Evolutionary conservation across 2,329 filamentous ascomycete genomes (phyloP).

Genomic region (Fusarium ambrosium): DNA sequence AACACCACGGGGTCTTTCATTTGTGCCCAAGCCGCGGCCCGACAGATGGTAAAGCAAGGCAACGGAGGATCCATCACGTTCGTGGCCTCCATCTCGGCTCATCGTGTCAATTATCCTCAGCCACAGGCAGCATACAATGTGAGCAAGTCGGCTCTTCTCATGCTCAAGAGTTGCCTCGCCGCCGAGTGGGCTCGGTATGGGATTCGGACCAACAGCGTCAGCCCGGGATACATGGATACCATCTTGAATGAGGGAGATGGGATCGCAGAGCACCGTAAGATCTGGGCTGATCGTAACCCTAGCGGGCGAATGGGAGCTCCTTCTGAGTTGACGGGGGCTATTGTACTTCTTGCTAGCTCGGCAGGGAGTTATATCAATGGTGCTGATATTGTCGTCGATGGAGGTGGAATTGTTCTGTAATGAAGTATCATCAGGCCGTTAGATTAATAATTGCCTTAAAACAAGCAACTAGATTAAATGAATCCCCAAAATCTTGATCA

Average conservation of each 20-base stretch:
- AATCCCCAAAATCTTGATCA: background rate
- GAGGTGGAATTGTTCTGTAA: background rate
- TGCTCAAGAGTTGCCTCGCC: constrained; percentile 65
- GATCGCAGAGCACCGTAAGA: constrained; percentile 55
- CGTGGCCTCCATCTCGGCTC: constrained; percentile 76
- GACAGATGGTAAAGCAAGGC: constrained; percentile 61
- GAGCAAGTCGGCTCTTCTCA: constrained; percentile 75
- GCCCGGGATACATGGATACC: constrained; percentile 82
- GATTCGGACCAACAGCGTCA: constrained; percentile 77
- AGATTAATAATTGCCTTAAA: background rate
- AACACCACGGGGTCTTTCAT: constrained; percentile 80
- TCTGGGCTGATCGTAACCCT: background rate
- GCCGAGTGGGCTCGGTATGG: constrained; percentile 77
- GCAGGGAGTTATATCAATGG: background rate
- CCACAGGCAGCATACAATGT: constrained; percentile 81
- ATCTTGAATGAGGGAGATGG: constrained; percentile 76
- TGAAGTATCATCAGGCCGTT: background rate
- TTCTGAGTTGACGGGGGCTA: background rate
- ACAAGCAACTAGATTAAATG: background rate
- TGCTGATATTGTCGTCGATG: background rate
- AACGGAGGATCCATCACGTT: constrained; percentile 73
- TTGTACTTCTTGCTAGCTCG: background rate
- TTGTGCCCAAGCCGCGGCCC: constrained; percentile 73
- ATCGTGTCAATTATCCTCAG: constrained; percentile 78
- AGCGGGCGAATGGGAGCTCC: background rate